These are phyloP conservation scores for Arachnomyces sp. DNA, from an alignment of 2,329 filamentous ascomycete species.

Conservation along the genomic window DNA sequence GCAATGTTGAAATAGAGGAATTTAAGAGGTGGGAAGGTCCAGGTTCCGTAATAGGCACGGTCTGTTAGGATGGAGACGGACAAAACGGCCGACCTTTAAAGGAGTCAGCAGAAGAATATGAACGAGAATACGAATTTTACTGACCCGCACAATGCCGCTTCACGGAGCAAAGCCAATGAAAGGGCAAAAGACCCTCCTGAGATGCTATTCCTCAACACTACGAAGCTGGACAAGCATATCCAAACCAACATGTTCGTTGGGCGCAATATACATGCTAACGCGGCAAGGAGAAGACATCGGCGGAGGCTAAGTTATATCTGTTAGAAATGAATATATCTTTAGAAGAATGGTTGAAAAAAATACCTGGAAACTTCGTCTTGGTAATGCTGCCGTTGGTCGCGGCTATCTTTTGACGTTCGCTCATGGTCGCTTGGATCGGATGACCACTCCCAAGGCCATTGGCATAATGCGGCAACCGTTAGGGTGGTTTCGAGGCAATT, in stretches of 20 bases:
- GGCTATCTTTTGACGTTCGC: background rate
- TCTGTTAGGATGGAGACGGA: slow-evolving; percentile 61
- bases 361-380: slow-evolving; percentile 21
- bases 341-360: slow-evolving; percentile 8
- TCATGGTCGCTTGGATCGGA: slow-evolving; percentile 10
- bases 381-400: slow-evolving; percentile 1
- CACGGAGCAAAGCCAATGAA: slow-evolving; percentile 44
- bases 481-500: slow-evolving; percentile 90
- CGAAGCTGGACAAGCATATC: slow-evolving; percentile 56
- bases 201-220: slow-evolving; percentile 41
- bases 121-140: slow-evolving; percentile 11
- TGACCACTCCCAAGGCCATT: slow-evolving; percentile 79
- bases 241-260: slow-evolving; percentile 88
- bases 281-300: slow-evolving; percentile 65
- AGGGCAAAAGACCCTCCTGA: slow-evolving; percentile 14
- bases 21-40: slow-evolving; percentile 80
- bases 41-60: slow-evolving; percentile 69
- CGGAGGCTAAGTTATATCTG: slow-evolving; percentile 43
- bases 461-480: slow-evolving; percentile 68
- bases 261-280: slow-evolving; percentile 73
- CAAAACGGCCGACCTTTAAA: slow-evolving; percentile 50
- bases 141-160: slow-evolving; percentile 55
- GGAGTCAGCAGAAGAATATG: background rate
- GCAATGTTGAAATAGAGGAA: slow-evolving; percentile 89
- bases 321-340: slow-evolving; percentile 12